phyloP scores from a whole-genome alignment of 352 stramenopile species.

The Phytopythium delawarense region DNA sequence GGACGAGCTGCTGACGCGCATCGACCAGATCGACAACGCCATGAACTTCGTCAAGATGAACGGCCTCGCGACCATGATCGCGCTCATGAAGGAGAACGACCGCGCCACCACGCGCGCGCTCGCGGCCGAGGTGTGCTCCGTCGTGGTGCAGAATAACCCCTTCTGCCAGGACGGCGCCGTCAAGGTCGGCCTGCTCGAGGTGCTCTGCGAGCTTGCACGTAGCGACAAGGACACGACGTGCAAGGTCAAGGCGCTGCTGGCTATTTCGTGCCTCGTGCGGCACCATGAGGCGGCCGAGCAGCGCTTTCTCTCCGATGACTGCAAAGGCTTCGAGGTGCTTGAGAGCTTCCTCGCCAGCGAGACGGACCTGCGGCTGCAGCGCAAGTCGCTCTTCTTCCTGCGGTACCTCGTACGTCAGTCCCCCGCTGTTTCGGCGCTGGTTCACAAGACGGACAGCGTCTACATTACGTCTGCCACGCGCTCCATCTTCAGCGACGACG shows the following conservation, averaged over 20 bases:
- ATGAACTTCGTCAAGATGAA: constrained; percentile 88
- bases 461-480: constrained; percentile 40
- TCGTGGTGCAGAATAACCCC: constrained; percentile 86
- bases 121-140: constrained; percentile 72
- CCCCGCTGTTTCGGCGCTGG: constrained; percentile 38
- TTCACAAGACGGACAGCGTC: constrained; percentile 35
- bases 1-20: constrained; percentile 79
- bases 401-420: constrained; percentile 73
- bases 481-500: constrained; percentile 65
- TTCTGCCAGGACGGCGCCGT: constrained; percentile 76
- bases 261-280: constrained; percentile 81
- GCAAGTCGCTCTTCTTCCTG: constrained; percentile 82
- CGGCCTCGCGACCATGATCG: constrained; percentile 50
- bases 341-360: constrained; percentile 40
- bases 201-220: constrained; percentile 51
- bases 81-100: constrained; percentile 54
- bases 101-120: constrained; percentile 51
- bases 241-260: constrained; percentile 73
- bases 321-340: constrained; percentile 56
- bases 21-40: constrained; percentile 87
- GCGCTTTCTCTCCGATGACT: constrained; percentile 52
- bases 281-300: constrained; percentile 57
- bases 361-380: constrained; percentile 65
- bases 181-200: constrained; percentile 54
- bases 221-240: constrained; percentile 63